Base-by-base conservation (phyloP, 2,329 filamentous ascomycete genomes). In the Orbilia brochopaga region DNA sequence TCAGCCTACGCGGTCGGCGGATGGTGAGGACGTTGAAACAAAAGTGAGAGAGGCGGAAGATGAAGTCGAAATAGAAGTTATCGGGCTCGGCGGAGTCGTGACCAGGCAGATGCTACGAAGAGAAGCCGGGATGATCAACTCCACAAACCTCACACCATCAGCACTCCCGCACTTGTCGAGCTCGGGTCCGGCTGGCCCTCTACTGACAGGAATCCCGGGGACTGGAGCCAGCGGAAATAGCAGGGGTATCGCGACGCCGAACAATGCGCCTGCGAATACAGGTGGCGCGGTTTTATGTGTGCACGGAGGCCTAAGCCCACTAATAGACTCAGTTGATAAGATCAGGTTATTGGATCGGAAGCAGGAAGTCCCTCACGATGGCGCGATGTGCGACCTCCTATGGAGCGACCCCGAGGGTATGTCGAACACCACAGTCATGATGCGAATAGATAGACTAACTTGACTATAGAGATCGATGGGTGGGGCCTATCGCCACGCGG, bases 321-420 rank as follows among this genome's bases (percentile, higher is more conserved):
- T 97, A 10, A 90, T 99, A 69, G 92, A 97, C 79, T 91, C 87
- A 23, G 90, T 99, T 52, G 93, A 99, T 79, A 96, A 96, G 81
- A 99, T 99, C 78, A 86, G 94, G 21, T 83, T 97, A 13, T 86
- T 99, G 21, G 95, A 99, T 79, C 88, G 93, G 74, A 97, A 97
- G 80, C 94, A 99, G 81, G 94, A 99, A 81, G 94, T 99, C 0
- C 94, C 94, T 0, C 94, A 99, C 78, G 94, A 99, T 81, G 94
- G 94, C 63, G 92, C 94, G 78, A 99, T 99, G 94, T 99, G 94
- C 80, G 94, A 99, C 80, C 84, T 99, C 0, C 85, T 99, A 1
- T 99, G 94, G 94, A 97, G 92, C 0, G 94, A 99, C 78, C 94
- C 94, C 0, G 94, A 99, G 79, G 73, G 62, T 64, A 65, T 51